Base-by-base conservation (phyloP, 768 basidiomycete genomes). In the Lactarius pseudohatsudake region DNA sequence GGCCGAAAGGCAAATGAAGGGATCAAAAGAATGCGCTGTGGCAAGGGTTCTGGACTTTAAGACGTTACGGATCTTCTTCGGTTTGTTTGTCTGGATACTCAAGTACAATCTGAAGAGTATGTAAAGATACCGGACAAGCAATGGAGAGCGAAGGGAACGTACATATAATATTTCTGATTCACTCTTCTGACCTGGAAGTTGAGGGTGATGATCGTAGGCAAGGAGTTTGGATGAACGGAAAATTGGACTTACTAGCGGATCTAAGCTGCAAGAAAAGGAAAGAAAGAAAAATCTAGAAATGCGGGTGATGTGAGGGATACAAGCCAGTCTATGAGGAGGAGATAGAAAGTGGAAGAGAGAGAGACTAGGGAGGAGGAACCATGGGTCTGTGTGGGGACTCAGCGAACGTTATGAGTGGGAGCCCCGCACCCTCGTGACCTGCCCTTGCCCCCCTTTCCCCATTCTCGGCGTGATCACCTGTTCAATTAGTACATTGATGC, bases 51-150 rank as follows among this genome's bases (percentile, higher is more conserved):
- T 26, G 61, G 43, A 57, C 54, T 58, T 40, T 55, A 36, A 50
- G 57, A 54, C 58, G 67, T 45, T 43, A 50, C 69, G 67, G 64
- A 70, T 61, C 59, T 70, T 70, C 55, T 61, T 65, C 53, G 67
- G 63, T 38, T 28, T 28, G 18, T 26, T 13, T 56, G 47, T 63
- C 50, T 62, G 55, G 66, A 68, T 57, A 61, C 55, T 64, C 58
- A 53, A 69, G 61, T 65, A 69, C 53, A 70, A 69, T 65, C 69
- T 70, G 43, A 26, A 26, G 53, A 41, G 45, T 9, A 50, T 36
- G 41, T 65, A 13, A 13, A 62, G 58, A 26, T 38, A 20, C 10
- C 40, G 36, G 32, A 28, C 0, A 34, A n/a, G 34, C 2, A 28
- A 5, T 15, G 10, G 45, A 15, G 41, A 10, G 40, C 20, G 60